Percentiles rank a stretch among this genome's conserved stretches.
Evolutionary conservation across 306 rosid species (phyloP).

Genomic region (Phaseolus lunatus): DNA sequence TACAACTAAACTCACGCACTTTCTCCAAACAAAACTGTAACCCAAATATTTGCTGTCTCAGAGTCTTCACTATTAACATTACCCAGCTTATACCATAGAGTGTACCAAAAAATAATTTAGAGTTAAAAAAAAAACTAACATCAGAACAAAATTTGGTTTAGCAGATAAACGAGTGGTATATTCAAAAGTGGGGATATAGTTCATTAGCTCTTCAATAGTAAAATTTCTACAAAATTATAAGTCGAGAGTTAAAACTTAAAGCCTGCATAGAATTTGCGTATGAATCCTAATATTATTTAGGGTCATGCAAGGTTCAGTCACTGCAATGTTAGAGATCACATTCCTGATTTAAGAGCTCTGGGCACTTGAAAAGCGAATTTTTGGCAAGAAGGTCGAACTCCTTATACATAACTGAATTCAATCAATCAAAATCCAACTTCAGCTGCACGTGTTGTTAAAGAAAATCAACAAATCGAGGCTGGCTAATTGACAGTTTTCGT

Average conservation of each 20-base stretch:
- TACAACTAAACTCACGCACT: not conserved
- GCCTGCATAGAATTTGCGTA: not conserved
- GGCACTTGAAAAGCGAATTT: not conserved
- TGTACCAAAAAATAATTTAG: not conserved
- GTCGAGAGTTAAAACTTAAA: not conserved
- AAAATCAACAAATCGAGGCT: slow-evolving; percentile 13
- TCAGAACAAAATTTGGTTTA: not conserved
- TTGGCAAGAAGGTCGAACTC: not conserved
- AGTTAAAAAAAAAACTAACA: not conserved
- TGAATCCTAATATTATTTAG: not conserved
- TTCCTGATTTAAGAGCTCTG: not conserved
- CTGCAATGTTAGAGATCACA: not conserved
- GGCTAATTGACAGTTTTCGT: not conserved
- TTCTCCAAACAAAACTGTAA: not conserved
- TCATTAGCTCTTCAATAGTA: not conserved
- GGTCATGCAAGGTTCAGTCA: not conserved
- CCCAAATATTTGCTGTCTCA: not conserved
- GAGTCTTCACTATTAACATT: not conserved
- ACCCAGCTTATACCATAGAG: not conserved
- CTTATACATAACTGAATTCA: not conserved
- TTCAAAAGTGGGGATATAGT: not conserved
- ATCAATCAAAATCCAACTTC: not conserved
- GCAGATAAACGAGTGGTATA: not conserved
- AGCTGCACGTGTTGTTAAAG: not conserved
- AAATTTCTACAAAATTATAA: not conserved